Base-by-base conservation (phyloP, 2,329 filamentous ascomycete genomes). In the Zarea fungicola region DNA sequence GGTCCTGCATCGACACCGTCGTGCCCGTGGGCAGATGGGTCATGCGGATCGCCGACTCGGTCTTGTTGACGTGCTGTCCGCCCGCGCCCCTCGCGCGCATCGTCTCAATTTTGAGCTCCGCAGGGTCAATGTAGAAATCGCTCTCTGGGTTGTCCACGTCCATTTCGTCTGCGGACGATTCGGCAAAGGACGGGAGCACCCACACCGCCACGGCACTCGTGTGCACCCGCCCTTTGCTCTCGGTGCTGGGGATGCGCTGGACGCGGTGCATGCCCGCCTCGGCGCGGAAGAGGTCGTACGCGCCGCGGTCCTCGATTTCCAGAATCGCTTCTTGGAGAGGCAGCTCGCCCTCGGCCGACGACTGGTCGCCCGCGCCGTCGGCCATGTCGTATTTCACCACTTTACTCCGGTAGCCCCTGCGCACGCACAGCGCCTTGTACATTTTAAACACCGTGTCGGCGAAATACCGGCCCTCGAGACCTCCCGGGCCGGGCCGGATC, bases 51-150 rank as follows among this genome's bases (percentile, higher is more conserved):
- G 93, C 93, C 25, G 89, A 96, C 71, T 99, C 93, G 0, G 93
- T 99, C 66, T 92, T 96, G 71, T 99, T 99, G 63, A 99, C 93
- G 68, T 99, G 93, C 71, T 99, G 93, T 1, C 93, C 93, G 26
- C 93, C 93, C 0, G 93, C 92, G 52, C 93, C 93, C 39, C 89
- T 76, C 0, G 93, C 90, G 14, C 91, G 80, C 91, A 97, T 96
- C 52, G 90, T 89, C 63, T 99, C 93, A 18, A 81, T 75, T 44
- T 78, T 78, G 21, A 99, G 89, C 51, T 99, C 92, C 52, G 83
- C 77, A 6, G 87, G 82, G 61, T 95, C 82, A 52, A 99, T 77
- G 70, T 91, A 96, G 70, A 95, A 96, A 63, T 96, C 87, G 66
- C 88, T 95, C 49, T 84, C 85, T 0, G 92, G 92, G 59, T 97